Evolutionary conservation across 306 rosid species (phyloP), one percentile per base, ranked within the genome.

Genomic region (Pachyrhizus erosus): DNA sequence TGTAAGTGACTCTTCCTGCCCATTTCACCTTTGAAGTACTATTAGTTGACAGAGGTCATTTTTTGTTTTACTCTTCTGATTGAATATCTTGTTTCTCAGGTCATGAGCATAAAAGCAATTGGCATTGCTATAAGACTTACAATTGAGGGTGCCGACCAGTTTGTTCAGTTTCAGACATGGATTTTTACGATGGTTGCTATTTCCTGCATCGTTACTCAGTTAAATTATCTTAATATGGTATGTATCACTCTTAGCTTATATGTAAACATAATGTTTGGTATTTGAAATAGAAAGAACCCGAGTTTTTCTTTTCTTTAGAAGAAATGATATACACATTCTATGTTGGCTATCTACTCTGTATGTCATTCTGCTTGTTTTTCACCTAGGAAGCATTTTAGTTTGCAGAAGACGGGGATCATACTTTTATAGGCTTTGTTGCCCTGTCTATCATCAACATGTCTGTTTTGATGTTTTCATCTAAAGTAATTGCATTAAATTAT

Each of bases 71-170:
- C 77, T 7, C 77, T 39, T 33, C 52, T 77, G 46, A 86, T 73
- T 52, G 75, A 62, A 39, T 73, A 21, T 62, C 18, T 78, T 68
- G 24, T 86, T 65, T 80, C 78, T 75, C 89, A 94, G 98, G 97
- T 94, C 82, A 94, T 94, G 98, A 94, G 98, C 43, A 17, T 94
- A 70, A 94, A 94, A 84, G 98, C 98, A 2, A 84, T 94, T 46
- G 98, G 98, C 76, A 92, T 87, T 84, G 98, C 94, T 60, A 92
- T 94, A 77, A 84, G 88, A 80, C 98, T 94, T 79, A 90, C 98
- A 34, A 9, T 94, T 21, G 98, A 90, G 87, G 98, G 97, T 78
- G 83, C 87, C 48, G 88, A 87, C 82, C 98, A 92, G 88, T 68
- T 85, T 70, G 21, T 60, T 67, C 87, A 83, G 82, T 88, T 88